phyloP scores from a whole-genome alignment of 306 rosid species.

The Mucuna pruriens region DNA sequence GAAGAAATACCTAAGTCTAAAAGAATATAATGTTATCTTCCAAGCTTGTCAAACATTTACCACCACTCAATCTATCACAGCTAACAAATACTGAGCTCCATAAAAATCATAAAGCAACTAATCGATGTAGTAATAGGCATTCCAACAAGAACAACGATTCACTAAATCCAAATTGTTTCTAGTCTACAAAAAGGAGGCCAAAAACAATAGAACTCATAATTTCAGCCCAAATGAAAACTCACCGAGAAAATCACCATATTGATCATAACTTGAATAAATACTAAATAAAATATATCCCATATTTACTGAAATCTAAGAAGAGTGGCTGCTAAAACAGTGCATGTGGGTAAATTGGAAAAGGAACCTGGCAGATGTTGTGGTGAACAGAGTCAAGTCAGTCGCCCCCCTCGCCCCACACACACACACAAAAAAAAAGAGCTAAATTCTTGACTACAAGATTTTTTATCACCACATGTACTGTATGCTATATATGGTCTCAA shows the following conservation, averaged over 20 bases:
- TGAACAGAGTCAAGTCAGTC: too few relatives aligned
- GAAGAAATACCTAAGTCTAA: conserved; percentile 16
- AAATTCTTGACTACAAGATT: too few relatives aligned
- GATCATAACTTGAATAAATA: conserved; percentile 6
- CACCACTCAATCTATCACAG: conserved; percentile 18
- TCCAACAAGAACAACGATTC: conserved; percentile 10
- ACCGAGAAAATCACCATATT: neutral
- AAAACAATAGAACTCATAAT: neutral
- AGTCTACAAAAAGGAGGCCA: neutral
- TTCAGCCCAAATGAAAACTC: neutral
- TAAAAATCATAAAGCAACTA: neutral
- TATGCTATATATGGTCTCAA: too few relatives aligned
- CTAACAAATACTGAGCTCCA: conserved; percentile 17
- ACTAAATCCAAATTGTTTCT: neutral
- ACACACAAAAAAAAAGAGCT: too few relatives aligned
- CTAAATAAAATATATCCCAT: neutral
- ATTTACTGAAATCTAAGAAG: conserved; percentile 18
- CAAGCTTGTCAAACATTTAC: neutral
- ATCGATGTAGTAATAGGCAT: neutral
- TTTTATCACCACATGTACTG: too few relatives aligned
- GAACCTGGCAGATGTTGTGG: too few relatives aligned
- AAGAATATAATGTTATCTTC: conserved; percentile 12
- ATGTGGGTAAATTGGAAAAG: neutral
- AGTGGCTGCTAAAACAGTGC: neutral
- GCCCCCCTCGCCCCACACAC: too few relatives aligned